Conservation (phyloP, 345 rosid species). For the Salix dunnii region DNA sequence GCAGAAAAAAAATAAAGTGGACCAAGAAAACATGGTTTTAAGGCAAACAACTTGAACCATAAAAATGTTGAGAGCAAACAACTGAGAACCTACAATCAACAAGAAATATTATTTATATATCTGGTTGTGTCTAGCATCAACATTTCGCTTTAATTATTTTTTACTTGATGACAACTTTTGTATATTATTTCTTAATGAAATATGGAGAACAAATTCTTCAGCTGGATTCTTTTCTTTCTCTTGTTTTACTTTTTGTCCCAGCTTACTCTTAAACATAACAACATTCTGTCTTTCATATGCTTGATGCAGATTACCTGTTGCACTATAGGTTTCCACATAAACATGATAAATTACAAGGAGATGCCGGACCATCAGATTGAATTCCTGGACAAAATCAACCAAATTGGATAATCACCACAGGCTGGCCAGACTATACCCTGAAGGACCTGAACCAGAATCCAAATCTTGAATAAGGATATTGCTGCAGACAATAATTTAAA, state of each 20-base stretch:
- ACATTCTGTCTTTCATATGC: not conserved
- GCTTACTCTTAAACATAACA: not conserved
- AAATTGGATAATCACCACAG: conserved; percentile 11
- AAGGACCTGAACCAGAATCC: conserved; percentile 18
- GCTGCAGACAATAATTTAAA: not conserved
- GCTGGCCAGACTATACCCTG: conserved; percentile 13
- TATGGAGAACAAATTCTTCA: not conserved
- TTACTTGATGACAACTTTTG: not conserved
- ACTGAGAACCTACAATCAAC: not conserved
- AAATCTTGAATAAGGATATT: conserved; percentile 8
- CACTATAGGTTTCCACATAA: conserved; percentile 17
- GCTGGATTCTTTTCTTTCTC: not conserved
- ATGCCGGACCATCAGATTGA: not conserved
- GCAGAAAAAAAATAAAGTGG: not conserved
- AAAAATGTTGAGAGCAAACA: conserved; percentile 1
- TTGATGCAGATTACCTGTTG: conserved; percentile 23
- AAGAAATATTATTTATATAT: conserved; percentile 5
- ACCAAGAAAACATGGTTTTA: conserved; percentile 4
- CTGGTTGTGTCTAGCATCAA: conserved; percentile 20
- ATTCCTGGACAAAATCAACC: conserved; percentile 15
- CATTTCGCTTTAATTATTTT: not conserved
- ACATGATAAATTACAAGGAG: conserved; percentile 24
- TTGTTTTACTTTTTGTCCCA: not conserved
- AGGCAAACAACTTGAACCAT: conserved; percentile 4
- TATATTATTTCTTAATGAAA: not conserved